Conservation (phyloP, 768 basidiomycete genomes). For the Zangia roseola region DNA sequence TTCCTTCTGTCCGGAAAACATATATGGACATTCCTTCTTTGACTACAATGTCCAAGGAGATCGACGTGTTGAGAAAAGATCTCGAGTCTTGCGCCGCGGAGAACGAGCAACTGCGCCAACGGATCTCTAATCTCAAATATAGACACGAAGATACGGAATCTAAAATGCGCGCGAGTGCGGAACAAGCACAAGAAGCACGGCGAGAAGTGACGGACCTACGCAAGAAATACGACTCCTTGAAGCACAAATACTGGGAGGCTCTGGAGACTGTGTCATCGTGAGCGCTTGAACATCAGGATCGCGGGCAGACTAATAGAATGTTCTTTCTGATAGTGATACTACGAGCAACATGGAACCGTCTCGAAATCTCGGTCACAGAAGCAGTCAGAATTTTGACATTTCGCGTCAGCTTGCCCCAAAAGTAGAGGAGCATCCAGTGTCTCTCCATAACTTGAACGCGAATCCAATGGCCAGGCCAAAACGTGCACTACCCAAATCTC, state of each 20-base stretch:
- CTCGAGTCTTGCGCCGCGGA: conserved; percentile 39
- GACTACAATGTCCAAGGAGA: conserved; percentile 27
- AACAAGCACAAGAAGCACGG: conserved; percentile 35
- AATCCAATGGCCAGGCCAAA: conserved; percentile 21
- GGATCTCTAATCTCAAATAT: conserved; percentile 42
- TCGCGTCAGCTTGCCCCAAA: conserved; percentile 18
- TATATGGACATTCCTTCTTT: conserved; percentile 44
- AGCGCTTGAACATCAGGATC: not conserved
- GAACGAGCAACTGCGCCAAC: conserved; percentile 42
- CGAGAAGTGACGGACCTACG: conserved; percentile 40
- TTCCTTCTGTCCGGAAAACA: conserved; percentile 56
- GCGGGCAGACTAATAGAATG: not conserved
- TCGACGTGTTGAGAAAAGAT: conserved; percentile 38
- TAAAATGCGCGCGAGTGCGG: conserved; percentile 28
- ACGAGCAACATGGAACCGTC: not conserved
- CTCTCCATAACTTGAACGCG: conserved; percentile 11
- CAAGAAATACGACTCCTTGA: conserved; percentile 32
- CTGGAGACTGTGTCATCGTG: conserved; percentile 15
- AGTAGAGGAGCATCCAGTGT: conserved; percentile 18
- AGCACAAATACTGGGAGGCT: conserved; percentile 22
- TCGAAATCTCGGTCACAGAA: conserved; percentile 4
- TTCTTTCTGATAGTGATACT: conserved; percentile 4
- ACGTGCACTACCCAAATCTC: conserved; percentile 28
- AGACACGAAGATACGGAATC: conserved; percentile 33
- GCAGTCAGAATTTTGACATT: conserved; percentile 11